Base-by-base conservation (phyloP, 2,329 filamentous ascomycete species). In the Immersiporthe knoxdaviesiana region DNA sequence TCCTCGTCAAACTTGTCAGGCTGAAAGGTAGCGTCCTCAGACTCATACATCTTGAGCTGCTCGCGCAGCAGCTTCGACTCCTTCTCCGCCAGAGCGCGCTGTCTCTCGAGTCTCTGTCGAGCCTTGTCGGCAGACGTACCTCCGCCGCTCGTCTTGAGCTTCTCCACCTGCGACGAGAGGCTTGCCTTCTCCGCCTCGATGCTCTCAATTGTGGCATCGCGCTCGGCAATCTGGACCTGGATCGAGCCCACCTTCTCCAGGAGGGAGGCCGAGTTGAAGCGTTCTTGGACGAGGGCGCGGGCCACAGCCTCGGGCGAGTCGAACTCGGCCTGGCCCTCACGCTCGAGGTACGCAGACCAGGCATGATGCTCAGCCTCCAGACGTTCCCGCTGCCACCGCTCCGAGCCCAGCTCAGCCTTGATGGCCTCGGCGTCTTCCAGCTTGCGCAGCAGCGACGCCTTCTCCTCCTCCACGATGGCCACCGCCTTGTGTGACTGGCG, bases 391-490 rank as follows among this genome's bases (percentile, higher is more conserved):
- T 97, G 94, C 52, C 97, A 85, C 71, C 92, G 88, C 27, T 91
- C 88, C 77, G 97, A 95, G 12, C 88, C 85, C 16, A 98, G 84
- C 76, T 97, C 92, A 37, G 87, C 84, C 75, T 96, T 89, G 12
- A 97, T 76, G 16, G 88, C 84, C 68, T 92, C 89, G 79, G 95
- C 91, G 50, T 91, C 84, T 70, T 93, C 89, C 1, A 99, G 78
- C 76, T 90, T 93, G 41, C 90, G 89, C 78, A 96, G 91, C 30
- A 99, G 81, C 0, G 89, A 88, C 71, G 92, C 86, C 83, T 98
- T 98, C 82, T 99, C 94, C 78, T 99, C 96, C 77, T 99, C 94
- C 0, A 98, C 92, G 2, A 99, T 88, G 76, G 97, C 93, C 1
- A 97, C 90, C n/a, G 92, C 93, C 80, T 92, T 95, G 78, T 94